phyloP scores from a whole-genome alignment of 2,329 filamentous ascomycete genomes.

The Trichoderma breve region DNA sequence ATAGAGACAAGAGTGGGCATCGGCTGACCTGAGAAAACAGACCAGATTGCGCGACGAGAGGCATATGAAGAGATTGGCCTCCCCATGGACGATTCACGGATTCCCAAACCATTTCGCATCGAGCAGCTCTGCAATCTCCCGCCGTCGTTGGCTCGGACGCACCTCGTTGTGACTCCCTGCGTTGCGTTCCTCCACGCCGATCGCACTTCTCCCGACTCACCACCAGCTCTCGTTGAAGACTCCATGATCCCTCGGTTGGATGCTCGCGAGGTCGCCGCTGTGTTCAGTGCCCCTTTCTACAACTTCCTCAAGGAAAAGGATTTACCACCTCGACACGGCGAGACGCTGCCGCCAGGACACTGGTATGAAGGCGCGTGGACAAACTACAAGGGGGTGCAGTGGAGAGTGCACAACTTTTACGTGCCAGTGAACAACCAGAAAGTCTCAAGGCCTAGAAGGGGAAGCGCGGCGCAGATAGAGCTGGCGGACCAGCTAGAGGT shows the following conservation, averaged over 20 bases:
- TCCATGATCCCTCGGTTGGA: constrained; percentile 77
- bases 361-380: constrained; percentile 90
- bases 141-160: constrained; percentile 68
- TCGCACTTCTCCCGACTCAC: constrained; percentile 37
- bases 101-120: constrained; percentile 76
- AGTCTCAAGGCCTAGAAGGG: constrained; percentile 58
- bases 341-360: constrained; percentile 49
- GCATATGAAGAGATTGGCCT: constrained; percentile 92
- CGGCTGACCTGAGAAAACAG: constrained; percentile 39
- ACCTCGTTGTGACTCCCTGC: constrained; percentile 71
- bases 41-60: constrained; percentile 83
- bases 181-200: constrained; percentile 73
- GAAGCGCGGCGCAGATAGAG: constrained; percentile 33
- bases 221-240: constrained; percentile 57
- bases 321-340: constrained; percentile 44
- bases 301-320: constrained; percentile 70
- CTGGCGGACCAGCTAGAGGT: constrained; percentile 46
- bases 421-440: constrained; percentile 73
- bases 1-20: not conserved
- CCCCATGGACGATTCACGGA: constrained; percentile 63
- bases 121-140: constrained; percentile 87
- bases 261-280: constrained; percentile 86
- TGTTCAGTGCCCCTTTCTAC: constrained; percentile 86
- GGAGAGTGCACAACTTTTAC: constrained; percentile 89
- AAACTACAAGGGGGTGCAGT: constrained; percentile 72